These are phyloP conservation scores for Arthrobotrys sinensis DNA, from an alignment of 2,329 filamentous ascomycete genomes.

Conservation along the genomic window DNA sequence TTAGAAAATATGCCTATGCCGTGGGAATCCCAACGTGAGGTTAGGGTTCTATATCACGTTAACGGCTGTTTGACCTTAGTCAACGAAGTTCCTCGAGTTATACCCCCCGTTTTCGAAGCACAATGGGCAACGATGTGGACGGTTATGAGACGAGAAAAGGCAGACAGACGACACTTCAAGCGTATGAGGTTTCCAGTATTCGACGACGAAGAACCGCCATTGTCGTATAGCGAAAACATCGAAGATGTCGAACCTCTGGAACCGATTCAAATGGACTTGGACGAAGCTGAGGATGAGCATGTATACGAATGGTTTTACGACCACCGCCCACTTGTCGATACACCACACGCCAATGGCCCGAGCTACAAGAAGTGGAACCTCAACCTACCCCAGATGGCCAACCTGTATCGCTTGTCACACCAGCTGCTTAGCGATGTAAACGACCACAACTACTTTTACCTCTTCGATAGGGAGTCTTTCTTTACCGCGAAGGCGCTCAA, in stretches of 20 bases:
- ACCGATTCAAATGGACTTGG: constrained; percentile 98
- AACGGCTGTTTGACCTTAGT: constrained; percentile 97
- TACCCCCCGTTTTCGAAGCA: constrained; percentile 96
- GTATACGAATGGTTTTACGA: constrained; percentile 99
- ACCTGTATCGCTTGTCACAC: constrained; percentile 89
- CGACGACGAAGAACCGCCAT: constrained; percentile 95
- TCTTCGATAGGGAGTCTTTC: constrained; percentile 96
- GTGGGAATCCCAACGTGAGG: constrained; percentile 95
- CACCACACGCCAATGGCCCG: constrained; percentile 92
- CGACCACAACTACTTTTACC: constrained; percentile 97
- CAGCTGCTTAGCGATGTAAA: constrained; percentile 92
- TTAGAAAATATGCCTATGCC: constrained; percentile 99
- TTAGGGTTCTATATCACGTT: constrained; percentile 98
- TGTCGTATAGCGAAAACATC: constrained; percentile 99
- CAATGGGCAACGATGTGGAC: constrained; percentile 99
- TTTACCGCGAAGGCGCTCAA: constrained; percentile 97
- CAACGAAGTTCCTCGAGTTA: constrained; percentile 95
- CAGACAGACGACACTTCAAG: constrained; percentile 95
- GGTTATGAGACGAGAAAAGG: constrained; percentile 97
- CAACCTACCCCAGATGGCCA: constrained; percentile 93
- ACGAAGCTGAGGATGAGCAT: constrained; percentile 90
- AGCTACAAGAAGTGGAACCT: constrained; percentile 98
- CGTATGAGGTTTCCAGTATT: constrained; percentile 99
- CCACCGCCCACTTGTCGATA: constrained; percentile 89
- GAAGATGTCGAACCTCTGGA: constrained; percentile 98